Evolutionary conservation across 768 basidiomycete genomes (phyloP), one percentile per base, ranked within the genome.

Genomic region (Russula emetica): DNA sequence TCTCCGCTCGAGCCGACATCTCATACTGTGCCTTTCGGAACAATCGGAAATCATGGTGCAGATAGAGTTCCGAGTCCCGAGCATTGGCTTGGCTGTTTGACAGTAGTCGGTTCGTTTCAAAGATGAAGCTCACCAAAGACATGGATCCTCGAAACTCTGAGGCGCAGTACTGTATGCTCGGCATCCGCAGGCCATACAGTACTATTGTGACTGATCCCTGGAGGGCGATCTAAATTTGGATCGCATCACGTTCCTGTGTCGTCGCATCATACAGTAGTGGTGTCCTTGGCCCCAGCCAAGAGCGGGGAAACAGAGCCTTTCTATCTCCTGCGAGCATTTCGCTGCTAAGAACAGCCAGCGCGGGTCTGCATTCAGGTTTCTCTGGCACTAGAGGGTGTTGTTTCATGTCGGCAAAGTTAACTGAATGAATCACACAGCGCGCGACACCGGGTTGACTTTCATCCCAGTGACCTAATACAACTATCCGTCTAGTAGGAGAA

Each of bases 311-410:
- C 38, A 16, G 24, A 26, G 40, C 38, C 55, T 7, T 40, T 42
- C 55, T n/a, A 44, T 58, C 56, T 34, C 56, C 44, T 47, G 56
- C 56, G 56, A 34, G 56, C 42, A n/a, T 30, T 44, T 32, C 4
- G 56, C 56, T 26, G 30, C 44, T 47, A 22, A 10, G 44, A 34
- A 58, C n/a, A 28, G 44, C 13, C 20, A 34, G 11, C 1, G 30
- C n/a, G 22, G 18, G 38, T 6, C 40, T n/a, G 2, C 40, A 47
- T 45, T 22, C 30, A 44, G 28, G 40, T 11, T 44, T 0, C 42
- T 57, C 44, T 47, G 10, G 30, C n/a, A 13, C 32, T 18, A 3
- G 11, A 55, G 2, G 10, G 52, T 6, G n/a, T 14, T 26, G 32
- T 53, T 22, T 53, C 32, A 53, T 20, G 5, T 34, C 30, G 14